These are phyloP conservation scores for Pleurotus tuoliensis DNA, from an alignment of 768 basidiomycete genomes.

Conservation along the genomic window DNA sequence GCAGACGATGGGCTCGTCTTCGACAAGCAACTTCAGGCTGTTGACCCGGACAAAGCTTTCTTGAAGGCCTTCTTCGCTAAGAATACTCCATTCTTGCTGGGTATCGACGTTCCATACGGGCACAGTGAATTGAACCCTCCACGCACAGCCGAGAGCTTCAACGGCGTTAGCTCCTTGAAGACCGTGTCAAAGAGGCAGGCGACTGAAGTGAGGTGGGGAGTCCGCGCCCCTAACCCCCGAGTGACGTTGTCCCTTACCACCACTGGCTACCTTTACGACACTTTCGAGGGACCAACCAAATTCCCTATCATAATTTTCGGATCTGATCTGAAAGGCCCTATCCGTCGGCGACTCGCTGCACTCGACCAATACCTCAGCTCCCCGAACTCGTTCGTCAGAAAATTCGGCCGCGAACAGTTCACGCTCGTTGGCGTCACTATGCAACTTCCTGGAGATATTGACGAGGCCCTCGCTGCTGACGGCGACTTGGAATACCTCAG, in stretches of 20 bases:
- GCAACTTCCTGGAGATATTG: neutral
- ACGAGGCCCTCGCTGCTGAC: neutral
- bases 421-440: neutral
- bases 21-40: neutral
- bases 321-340: neutral
- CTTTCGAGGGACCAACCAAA: neutral
- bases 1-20: neutral
- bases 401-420: neutral
- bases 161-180: neutral
- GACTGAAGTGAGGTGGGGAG: neutral
- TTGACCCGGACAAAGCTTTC: neutral
- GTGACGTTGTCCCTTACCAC: neutral
- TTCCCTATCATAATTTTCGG: neutral
- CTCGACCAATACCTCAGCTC: neutral
- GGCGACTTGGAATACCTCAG: neutral
- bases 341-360: neutral
- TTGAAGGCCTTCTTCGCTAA: neutral
- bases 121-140: neutral
- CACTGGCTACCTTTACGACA: neutral
- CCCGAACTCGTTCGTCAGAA: neutral
- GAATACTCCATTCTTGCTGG: neutral
- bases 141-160: neutral
- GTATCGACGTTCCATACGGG: neutral
- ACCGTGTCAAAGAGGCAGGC: neutral
- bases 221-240: neutral